Percentiles rank a stretch among this genome's conserved stretches.
These are phyloP conservation scores for Peronospora belbahrii DNA, from an alignment of 352 stramenopile genomes.

Conservation along the genomic window DNA sequence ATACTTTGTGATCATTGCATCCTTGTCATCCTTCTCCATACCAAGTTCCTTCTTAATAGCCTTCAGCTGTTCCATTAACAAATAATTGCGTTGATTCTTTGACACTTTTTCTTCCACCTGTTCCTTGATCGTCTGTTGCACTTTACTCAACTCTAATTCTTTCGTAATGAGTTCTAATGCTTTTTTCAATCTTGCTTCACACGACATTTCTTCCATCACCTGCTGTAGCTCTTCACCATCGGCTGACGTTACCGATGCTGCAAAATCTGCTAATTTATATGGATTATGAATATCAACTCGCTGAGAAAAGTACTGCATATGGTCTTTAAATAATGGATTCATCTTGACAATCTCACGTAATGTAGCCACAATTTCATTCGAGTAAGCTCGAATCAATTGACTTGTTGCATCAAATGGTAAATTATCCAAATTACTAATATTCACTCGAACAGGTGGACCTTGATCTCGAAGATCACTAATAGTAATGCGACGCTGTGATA, in stretches of 20 bases:
- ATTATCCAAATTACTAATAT: constrained; percentile 71
- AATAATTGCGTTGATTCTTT: constrained; percentile 97
- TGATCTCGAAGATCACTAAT: constrained; percentile 69
- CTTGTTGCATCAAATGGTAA: constrained; percentile 57
- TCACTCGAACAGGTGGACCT: constrained; percentile 51
- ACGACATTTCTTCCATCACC: constrained; percentile 94
- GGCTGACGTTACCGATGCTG: constrained; percentile 90
- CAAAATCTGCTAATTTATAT: constrained; percentile 98
- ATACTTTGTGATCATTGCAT: constrained; percentile 95
- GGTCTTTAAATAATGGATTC: constrained; percentile 96
- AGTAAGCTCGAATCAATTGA: constrained; percentile 92
- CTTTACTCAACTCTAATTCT: constrained; percentile 92
- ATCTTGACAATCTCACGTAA: constrained; percentile 95
- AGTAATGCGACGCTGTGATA: constrained; percentile 83
- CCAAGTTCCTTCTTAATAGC: constrained; percentile 99
- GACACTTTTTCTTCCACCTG: constrained; percentile 88
- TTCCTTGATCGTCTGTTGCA: constrained; percentile 96
- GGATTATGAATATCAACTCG: constrained; percentile 93
- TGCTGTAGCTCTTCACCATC: constrained; percentile 90
- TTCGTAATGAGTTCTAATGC: constrained; percentile 95
- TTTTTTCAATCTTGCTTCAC: constrained; percentile 92
- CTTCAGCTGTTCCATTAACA: constrained; percentile 98
- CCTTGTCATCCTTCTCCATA: constrained; percentile 99
- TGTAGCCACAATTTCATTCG: constrained; percentile 96
- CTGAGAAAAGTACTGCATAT: constrained; percentile 96